Conservation (phyloP, 2,329 filamentous ascomycete species). For the Fusarium hostae region DNA sequence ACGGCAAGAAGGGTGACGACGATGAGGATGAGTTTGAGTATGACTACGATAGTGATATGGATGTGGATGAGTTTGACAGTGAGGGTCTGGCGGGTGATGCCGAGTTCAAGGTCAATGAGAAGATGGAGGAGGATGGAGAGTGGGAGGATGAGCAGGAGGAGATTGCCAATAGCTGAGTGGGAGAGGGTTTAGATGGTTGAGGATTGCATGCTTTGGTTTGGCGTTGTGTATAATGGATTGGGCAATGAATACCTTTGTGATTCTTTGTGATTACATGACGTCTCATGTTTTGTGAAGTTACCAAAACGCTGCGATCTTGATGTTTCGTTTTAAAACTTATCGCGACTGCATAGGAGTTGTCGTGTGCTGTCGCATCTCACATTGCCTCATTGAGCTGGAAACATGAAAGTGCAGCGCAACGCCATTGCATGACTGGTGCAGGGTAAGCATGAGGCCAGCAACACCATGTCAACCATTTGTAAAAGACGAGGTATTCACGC, state of each 20-base stretch:
- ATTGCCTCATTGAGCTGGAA: neutral
- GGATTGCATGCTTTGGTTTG: slow-evolving; percentile 35
- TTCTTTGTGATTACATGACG: slow-evolving; percentile 17
- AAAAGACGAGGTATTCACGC: neutral
- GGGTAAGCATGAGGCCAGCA: slow-evolving; percentile 3
- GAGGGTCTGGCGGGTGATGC: slow-evolving; percentile 62
- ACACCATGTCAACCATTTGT: neutral
- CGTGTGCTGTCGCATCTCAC: neutral
- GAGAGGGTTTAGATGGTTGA: slow-evolving; percentile 5
- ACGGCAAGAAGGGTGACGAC: slow-evolving; percentile 52
- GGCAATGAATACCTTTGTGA: slow-evolving; percentile 41
- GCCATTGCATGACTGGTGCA: neutral
- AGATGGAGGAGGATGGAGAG: slow-evolving; percentile 61
- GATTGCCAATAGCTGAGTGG: slow-evolving; percentile 46
- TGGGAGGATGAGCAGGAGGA: slow-evolving; percentile 64
- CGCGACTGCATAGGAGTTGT: neutral
- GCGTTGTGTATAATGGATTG: slow-evolving; percentile 42
- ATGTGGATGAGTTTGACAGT: slow-evolving; percentile 62
- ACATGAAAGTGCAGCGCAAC: neutral
- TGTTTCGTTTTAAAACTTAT: neutral
- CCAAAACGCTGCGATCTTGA: neutral
- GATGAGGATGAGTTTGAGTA: slow-evolving; percentile 57
- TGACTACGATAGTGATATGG: slow-evolving; percentile 58
- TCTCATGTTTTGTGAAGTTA: neutral
- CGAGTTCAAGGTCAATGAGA: slow-evolving; percentile 61